A percentile compares a stretch with the other conserved stretches of the same genome.
phyloP scores from a whole-genome alignment of 179 eudicot species.

The Silene noctiflora region DNA sequence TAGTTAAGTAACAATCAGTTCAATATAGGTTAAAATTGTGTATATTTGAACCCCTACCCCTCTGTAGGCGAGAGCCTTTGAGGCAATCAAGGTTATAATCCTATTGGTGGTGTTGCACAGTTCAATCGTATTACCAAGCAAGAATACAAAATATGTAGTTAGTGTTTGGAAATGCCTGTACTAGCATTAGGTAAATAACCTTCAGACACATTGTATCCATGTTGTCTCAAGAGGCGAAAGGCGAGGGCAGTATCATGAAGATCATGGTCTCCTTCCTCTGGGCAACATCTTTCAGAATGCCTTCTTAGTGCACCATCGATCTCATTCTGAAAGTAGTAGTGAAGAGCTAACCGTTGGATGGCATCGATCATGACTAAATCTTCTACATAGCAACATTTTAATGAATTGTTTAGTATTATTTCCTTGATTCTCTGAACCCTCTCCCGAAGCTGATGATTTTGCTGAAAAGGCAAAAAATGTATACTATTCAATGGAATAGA shows the following conservation, averaged over 20 bases:
- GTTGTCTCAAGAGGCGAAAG: conserved; percentile 60
- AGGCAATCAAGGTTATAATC: no score
- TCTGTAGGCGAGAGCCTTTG: no score
- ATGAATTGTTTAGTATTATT: background rate
- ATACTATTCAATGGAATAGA: background rate
- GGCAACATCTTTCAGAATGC: conserved; percentile 6
- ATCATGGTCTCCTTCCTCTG: background rate
- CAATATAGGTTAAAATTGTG: no score
- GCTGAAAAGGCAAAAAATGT: background rate
- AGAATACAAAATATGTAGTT: no score
- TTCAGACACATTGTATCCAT: conserved; percentile 41
- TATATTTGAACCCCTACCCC: no score
- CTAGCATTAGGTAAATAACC: conserved; percentile 27
- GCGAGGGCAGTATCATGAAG: conserved; percentile 49
- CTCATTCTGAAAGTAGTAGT: conserved; percentile 13
- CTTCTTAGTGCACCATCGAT: conserved; percentile 16
- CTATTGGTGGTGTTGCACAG: no score
- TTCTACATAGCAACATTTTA: conserved; percentile 10
- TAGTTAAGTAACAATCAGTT: no score
- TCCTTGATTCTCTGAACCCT: background rate
- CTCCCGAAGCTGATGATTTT: background rate
- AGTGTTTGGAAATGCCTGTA: no score
- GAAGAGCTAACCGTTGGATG: conserved; percentile 49
- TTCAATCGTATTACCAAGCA: no score
- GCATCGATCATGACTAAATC: conserved; percentile 45